A percentile compares a stretch with the other conserved stretches of the same genome.
Conservation (phyloP, 176 grass and related monocot genomes). For the Zea mays region Zm-B73-REFERENCE-NAM-5.0 NC_050096.1:21906501-21907000, state of each 20-base stretch:
- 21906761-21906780: constrained; percentile 76
- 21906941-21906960: not conserved
- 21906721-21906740: constrained; percentile 73
- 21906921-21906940: not conserved
- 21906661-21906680: constrained; percentile 83
- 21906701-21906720: constrained; percentile 60
- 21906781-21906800: constrained; percentile 19
- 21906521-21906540: constrained; percentile 95
- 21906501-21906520: constrained; percentile 79
- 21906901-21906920: not conserved
- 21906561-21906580: constrained; percentile 93
- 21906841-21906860: not conserved
- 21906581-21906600: constrained; percentile 81
- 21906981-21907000: not conserved
- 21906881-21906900: not conserved
- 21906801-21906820: not conserved
- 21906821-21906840: constrained; percentile 1
- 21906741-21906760: constrained; percentile 79
- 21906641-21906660: constrained; percentile 95
- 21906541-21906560: constrained; percentile 91
- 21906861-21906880: not conserved
- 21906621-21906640: constrained; percentile 81
- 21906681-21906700: constrained; percentile 81
- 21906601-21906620: constrained; percentile 91
- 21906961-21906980: constrained; percentile 8